phyloP scores from a whole-genome alignment of 345 rosid species.

The Gossypium longicalyx region DNA sequence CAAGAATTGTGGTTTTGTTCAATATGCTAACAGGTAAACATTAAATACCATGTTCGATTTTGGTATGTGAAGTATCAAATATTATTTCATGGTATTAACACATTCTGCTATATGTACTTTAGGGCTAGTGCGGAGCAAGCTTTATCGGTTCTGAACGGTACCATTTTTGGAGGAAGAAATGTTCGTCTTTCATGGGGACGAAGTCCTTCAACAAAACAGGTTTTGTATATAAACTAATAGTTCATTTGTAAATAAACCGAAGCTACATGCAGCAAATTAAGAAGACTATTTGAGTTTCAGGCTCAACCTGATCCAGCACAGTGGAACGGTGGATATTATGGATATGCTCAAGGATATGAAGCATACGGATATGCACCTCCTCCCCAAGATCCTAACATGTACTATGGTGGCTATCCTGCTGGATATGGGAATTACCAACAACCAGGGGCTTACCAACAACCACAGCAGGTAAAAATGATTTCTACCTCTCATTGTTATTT shows the following conservation, averaged over 20 bases:
- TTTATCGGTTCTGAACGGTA: conserved; percentile 63
- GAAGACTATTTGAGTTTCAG: conserved; percentile 26
- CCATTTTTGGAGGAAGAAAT: conserved; percentile 76
- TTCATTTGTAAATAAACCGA: conserved; percentile 20
- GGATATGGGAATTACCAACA: conserved; percentile 62
- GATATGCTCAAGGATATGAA: conserved; percentile 83
- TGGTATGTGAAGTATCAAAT: background rate
- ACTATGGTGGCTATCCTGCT: conserved; percentile 85
- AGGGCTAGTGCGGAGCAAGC: conserved; percentile 91
- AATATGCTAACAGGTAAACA: conserved; percentile 72
- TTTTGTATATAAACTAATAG: conserved; percentile 12
- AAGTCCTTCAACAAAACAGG: conserved; percentile 92
- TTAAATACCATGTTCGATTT: background rate
- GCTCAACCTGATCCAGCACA: conserved; percentile 72
- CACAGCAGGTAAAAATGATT: conserved; percentile 55
- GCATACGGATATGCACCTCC: conserved; percentile 73
- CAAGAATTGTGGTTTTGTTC: conserved; percentile 98
- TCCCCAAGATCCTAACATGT: conserved; percentile 83
- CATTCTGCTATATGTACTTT: conserved; percentile 8
- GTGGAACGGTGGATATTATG: conserved; percentile 79
- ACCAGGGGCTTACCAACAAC: conserved; percentile 53
- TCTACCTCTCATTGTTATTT: no score
- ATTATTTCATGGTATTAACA: background rate
- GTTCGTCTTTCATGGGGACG: conserved; percentile 98
- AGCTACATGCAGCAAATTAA: background rate